Evolutionary conservation across 208 protist species (phyloP), one percentile per base, ranked within the genome.

Genomic region (Wallacemonas sp.): DNA sequence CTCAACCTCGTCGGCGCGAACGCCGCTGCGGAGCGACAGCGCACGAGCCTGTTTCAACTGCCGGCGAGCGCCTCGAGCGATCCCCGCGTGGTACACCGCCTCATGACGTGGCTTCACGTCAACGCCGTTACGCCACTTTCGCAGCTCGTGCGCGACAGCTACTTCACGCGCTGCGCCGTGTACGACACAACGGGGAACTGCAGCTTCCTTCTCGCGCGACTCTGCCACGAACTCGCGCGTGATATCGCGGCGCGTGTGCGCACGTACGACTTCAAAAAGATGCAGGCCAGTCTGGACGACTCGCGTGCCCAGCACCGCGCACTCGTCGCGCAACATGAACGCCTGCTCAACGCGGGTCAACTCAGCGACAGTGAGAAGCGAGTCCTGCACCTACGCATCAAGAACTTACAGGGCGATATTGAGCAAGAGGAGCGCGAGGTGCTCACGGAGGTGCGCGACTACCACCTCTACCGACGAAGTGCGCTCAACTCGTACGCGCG

Each of bases 401-500:
- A 73, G n/a, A 65, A 71, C 30, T 38, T 94, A 4, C 26, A 59
- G 3, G 52, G 42, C 29, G 88, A 94, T 36, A 75, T 86, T 6
- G 71, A 54, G 27, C 58, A 71, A 2, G 76, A 87, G 38, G 85
- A 91, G 62, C 66, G 77, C 12, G 77, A 87, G 74, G 74, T 81
- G 69, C 26, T 71, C 19, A 29, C 38, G 3, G 74, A 84, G 45
- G 54, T 62, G 41, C 44, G 60, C 26, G 66, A 79, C 59, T 94
- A 91, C 42, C 68, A 63, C 0, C 59, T 92, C 1, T 94, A 91
- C 74, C 80, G 85, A 10, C 76, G 85, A 46, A 94, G 88, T 46
- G 85, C 85, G 5, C 24, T 94, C 10, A 83, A 92, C 64, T 69
- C 78, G n/a, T 94, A 92, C 58, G 85, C 77, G 3, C 76, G 83